Base-by-base conservation (phyloP, 345 rosid species). In the Reutealis trisperma region DNA sequence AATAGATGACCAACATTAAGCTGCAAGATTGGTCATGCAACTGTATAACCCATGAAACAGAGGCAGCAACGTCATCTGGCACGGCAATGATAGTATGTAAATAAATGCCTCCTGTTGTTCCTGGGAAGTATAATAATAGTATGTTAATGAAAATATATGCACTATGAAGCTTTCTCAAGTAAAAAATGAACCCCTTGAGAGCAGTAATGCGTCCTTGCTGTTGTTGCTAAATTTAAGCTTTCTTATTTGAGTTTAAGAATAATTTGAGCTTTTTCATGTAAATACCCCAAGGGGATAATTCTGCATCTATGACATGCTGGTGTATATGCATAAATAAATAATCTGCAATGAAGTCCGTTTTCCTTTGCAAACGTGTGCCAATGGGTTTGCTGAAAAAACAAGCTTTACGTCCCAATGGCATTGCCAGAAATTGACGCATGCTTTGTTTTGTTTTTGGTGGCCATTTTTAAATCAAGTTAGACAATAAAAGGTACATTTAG, bases 1-100 rank as follows among this genome's bases (percentile, higher is more conserved):
- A 18, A 75, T 2, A 0, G 97, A 91, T 13, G 97, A 92, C 54
- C 87, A 82, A 42, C 78, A 73, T 19, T 86, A 75, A 81, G 76
- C 66, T 67, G 25, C 65, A 18, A 69, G 4, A 15, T 13, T 11
- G n/a, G 61, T 24, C 57, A 22, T n/a, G 75, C 41, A 63, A 37
- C 57, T 6, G 66, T n/a, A 18, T 8, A 1, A 11, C 25, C 59
- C 27, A 5, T 21, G 75, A 74, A 6, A 37, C 41, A 42, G 51
- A 30, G 19, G 75, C 22, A 25, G 70, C 74, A 51, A 41, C 51
- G 2, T 54, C 21, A 54, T 6, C 14, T 51, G 18, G 8, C 9
- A 49, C 8, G 0, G 27, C 52, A 61, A 5, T 51, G 19, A 22
- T 22, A 9, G 62, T 72, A 57, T n/a, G 45, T 44, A 70, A 81